Evolutionary conservation across 495 filamentous ascomycete species (phyloP).

Genomic region (Cercophora sp.): DNA sequence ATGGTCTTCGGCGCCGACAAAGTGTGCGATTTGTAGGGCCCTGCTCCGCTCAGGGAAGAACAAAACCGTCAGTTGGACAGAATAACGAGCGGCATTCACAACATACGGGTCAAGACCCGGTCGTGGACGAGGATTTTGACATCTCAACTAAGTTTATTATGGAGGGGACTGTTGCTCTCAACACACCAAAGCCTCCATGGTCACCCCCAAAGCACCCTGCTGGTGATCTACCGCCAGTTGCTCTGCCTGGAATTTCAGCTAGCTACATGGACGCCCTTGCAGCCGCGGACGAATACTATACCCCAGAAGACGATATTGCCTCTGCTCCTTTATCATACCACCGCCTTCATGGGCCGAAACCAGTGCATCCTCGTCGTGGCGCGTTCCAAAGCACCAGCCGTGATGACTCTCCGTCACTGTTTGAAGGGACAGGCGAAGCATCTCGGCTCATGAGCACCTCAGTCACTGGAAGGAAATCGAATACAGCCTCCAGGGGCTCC

Average conservation of each 20-base stretch:
- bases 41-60: slow-evolving; percentile 23
- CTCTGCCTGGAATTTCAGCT: slow-evolving; percentile 16
- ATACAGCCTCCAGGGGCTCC: too few species aligned
- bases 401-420: too few species aligned
- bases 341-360: slow-evolving; percentile 68
- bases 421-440: too few species aligned
- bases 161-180: neutral
- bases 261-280: slow-evolving; percentile 35
- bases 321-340: slow-evolving; percentile 70
- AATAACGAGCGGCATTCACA: neutral
- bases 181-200: neutral
- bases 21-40: slow-evolving; percentile 56
- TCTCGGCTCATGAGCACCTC: too few species aligned
- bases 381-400: too few species aligned
- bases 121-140: slow-evolving; percentile 4
- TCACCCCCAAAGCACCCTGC: slow-evolving; percentile 8
- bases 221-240: slow-evolving; percentile 17
- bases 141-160: slow-evolving; percentile 7
- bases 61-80: slow-evolving; percentile 1
- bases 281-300: slow-evolving; percentile 45
- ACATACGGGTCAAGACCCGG: neutral
- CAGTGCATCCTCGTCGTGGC: too few species aligned
- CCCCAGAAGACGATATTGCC: slow-evolving; percentile 56
- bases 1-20: slow-evolving; percentile 38
- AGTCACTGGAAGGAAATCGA: too few species aligned